Evolutionary conservation across 257 asterid genomes (phyloP), one percentile per base, ranked within the genome.

Genomic region (Nicotiana undulata): DNA sequence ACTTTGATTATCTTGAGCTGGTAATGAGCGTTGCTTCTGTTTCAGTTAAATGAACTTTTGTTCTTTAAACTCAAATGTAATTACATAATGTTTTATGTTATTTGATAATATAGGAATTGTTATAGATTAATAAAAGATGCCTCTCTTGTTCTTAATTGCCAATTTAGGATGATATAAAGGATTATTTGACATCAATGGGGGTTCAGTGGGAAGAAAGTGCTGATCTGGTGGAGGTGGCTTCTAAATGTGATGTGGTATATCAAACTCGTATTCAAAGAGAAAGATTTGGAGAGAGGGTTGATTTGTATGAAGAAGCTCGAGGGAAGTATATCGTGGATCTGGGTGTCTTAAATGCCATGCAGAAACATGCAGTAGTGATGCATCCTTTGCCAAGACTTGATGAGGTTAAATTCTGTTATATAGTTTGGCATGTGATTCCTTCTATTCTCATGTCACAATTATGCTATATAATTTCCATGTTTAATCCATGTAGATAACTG

Each of bases 341-440:
- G 74, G 75, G 77, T 56, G 91, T 93, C 65, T 75, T 92, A 79
- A 75, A 82, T 81, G 94, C 89, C 63, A 92, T 95, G 96, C 97
- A 89, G 89, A 91, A 89, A 85, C 99, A 95, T 63, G 97, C 99
- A 7, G 95, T 95, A 11, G 90, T 92, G 80, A 92, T 94, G 97
- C 98, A 95, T 85, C 99, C 98, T 77, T 85, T 95, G 37, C 99
- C 99, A 65, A 87, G 99, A 85, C 99, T 92, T 34, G 97, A 96
- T 65, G 99, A 96, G 98, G 97, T 93, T 61, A 56, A 61, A 61
- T 61, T 26, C 34, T 12, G 9, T 24, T 24, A 24, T 12, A 61
- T 11, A 60, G n/a, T 11, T 61, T 20, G 12, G 65, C 59, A 80
- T 53, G 29, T 40, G 52, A 65, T 28, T 12, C 76, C 59, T 44